A percentile compares a stretch with the other conserved stretches of the same genome.
phyloP scores from a whole-genome alignment of 176 grass and related monocot species.

The Juncus inflexus region DNA sequence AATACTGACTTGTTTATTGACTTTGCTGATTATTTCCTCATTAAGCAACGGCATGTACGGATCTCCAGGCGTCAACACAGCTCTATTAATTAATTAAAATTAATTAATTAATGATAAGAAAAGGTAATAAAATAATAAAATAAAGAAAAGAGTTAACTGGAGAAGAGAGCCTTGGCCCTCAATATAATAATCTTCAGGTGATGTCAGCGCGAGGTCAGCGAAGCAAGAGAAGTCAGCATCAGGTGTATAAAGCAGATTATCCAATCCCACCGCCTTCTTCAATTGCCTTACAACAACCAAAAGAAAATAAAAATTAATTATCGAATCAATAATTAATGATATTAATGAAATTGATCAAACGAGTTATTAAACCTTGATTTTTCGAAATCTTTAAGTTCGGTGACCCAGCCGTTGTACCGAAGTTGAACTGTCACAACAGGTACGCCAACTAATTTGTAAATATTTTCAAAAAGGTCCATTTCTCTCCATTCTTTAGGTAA shows the following conservation, averaged over 20 bases:
- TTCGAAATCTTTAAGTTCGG: conserved; percentile 78
- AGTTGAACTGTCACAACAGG: conserved; percentile 98
- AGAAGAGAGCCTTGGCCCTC: conserved; percentile 97
- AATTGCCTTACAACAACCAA: conserved; percentile 56
- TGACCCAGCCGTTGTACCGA: conserved; percentile 98
- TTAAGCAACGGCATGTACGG: conserved; percentile 97
- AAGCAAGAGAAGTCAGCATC: conserved; percentile 97
- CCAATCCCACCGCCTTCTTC: conserved; percentile 66
- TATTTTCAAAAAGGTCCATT: conserved; percentile 91
- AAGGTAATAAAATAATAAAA: conserved; percentile 6
- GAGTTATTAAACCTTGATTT: conserved; percentile 57
- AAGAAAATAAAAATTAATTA: conserved; percentile 1
- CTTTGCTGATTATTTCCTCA: conserved; percentile 76
- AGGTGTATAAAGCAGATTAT: conserved; percentile 95
- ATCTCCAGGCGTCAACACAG: conserved; percentile 94
- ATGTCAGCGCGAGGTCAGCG: conserved; percentile 92
- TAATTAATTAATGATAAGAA: neutral
- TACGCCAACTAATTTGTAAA: conserved; percentile 96
- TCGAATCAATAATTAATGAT: no score
- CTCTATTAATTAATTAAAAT: conserved; percentile 39
- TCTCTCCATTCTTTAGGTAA: conserved; percentile 83
- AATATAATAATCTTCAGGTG: conserved; percentile 91
- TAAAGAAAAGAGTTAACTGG: conserved; percentile 55
- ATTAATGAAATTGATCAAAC: no score
- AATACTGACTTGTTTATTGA: conserved; percentile 69